These are phyloP conservation scores for Diatrype stigma DNA, from an alignment of 2,329 filamentous ascomycete genomes.

Conservation along the genomic window DNA sequence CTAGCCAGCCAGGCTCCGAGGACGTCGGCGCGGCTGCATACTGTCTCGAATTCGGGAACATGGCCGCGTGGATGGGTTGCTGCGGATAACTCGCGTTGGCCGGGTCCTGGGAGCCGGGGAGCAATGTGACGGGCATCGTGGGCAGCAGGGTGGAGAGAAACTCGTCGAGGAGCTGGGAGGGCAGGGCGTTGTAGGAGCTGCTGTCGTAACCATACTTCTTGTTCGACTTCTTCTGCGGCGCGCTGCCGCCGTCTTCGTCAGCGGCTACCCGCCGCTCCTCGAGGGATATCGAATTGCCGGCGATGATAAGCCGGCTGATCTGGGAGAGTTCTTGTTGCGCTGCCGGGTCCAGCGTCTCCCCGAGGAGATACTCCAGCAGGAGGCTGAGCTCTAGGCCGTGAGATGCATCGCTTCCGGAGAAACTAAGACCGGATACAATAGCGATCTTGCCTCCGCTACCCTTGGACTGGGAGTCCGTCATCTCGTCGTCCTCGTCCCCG, in stretches of 20 bases:
- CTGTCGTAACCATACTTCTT: conserved; percentile 97
- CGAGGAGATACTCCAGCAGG: conserved; percentile 81
- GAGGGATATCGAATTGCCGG: conserved; percentile 74
- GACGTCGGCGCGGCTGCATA: conserved; percentile 54
- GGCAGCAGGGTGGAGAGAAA: conserved; percentile 80
- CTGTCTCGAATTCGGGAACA: conserved; percentile 73
- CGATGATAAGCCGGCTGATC: conserved; percentile 84
- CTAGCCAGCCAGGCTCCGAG: conserved; percentile 67
- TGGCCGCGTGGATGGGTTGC: conserved; percentile 86
- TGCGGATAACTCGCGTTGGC: conserved; percentile 88
- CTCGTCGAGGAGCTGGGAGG: conserved; percentile 76
- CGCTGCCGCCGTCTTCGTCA: conserved; percentile 32
- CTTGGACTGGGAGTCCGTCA: conserved; percentile 42
- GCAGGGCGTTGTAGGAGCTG: conserved; percentile 78
- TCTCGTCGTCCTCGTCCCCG: conserved; percentile 51
- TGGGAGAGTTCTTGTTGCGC: conserved; percentile 57
- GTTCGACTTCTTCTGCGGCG: conserved; percentile 42
- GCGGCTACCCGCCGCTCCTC: conserved; percentile 27
- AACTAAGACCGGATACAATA: conserved; percentile 81
- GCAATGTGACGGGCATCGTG: conserved; percentile 79
- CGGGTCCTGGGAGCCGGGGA: conserved; percentile 81
- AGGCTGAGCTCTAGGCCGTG: conserved; percentile 73
- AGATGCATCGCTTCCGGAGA: conserved; percentile 68
- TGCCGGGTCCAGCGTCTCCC: conserved; percentile 64
- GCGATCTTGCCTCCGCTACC: conserved; percentile 59